Evolutionary conservation across 2,329 filamentous ascomycete genomes (phyloP).

Genomic region (Aaosphaeria arxii): DNA sequence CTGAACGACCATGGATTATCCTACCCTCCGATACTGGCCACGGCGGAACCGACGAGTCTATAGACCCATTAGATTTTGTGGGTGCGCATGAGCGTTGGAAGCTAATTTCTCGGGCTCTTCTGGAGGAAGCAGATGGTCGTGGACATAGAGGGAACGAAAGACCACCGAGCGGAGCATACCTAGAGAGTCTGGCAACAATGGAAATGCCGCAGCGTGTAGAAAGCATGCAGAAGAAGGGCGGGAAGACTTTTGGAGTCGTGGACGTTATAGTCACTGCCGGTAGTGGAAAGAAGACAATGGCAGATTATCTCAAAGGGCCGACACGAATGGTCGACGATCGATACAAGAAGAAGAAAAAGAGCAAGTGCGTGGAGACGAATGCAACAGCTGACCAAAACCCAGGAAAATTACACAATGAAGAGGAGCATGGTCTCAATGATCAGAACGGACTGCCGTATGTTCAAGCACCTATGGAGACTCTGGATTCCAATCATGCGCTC

Average conservation of each 20-base stretch:
- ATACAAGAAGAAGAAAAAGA: conserved; percentile 7
- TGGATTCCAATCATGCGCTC: neutral
- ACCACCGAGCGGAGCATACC: conserved; percentile 37
- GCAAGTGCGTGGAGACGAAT: neutral
- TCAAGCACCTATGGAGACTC: neutral
- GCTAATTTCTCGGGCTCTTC: conserved; percentile 25
- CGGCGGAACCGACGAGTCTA: conserved; percentile 14
- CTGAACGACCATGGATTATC: conserved; percentile 47
- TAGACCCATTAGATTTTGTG: neutral
- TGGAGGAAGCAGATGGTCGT: conserved; percentile 31
- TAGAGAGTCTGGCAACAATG: conserved; percentile 37
- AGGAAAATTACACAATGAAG: neutral
- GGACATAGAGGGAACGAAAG: conserved; percentile 32
- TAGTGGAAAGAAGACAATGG: conserved; percentile 19
- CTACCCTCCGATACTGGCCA: conserved; percentile 17
- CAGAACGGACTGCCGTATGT: neutral
- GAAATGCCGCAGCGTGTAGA: conserved; percentile 34
- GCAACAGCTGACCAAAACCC: neutral
- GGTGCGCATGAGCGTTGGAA: conserved; percentile 31
- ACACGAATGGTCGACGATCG: conserved; percentile 18
- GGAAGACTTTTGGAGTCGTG: conserved; percentile 33
- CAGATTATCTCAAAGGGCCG: conserved; percentile 21
- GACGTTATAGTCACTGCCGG: conserved; percentile 37
- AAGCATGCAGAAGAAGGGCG: conserved; percentile 26
- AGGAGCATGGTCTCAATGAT: neutral